Evolutionary conservation across 768 basidiomycete genomes (phyloP).

Genomic region (Suillus weaverae): DNA sequence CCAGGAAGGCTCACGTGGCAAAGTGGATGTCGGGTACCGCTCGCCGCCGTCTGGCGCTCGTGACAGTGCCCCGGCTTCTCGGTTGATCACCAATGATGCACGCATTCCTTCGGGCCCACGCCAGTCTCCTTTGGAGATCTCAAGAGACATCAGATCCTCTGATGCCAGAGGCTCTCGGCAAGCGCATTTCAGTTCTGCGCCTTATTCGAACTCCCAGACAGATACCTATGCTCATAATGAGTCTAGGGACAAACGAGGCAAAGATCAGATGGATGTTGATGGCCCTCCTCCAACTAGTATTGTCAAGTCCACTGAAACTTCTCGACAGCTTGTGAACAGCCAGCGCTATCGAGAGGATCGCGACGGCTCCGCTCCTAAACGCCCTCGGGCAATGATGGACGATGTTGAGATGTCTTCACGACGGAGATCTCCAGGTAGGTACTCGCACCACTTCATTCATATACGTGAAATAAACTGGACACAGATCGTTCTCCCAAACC

Average conservation of each 20-base stretch:
- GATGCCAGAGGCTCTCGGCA: slow-evolving; percentile 3
- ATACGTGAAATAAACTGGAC: background rate
- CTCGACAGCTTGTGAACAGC: slow-evolving; percentile 20
- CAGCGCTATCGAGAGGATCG: slow-evolving; percentile 16
- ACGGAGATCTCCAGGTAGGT: slow-evolving; percentile 5
- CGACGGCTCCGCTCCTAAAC: slow-evolving; percentile 31
- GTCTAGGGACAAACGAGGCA: slow-evolving; percentile 21
- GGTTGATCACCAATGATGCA: slow-evolving; percentile 2
- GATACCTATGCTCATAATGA: slow-evolving; percentile 21
- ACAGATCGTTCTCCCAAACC: background rate
- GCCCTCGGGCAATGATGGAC: slow-evolving; percentile 39
- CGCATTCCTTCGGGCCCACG: slow-evolving; percentile 11
- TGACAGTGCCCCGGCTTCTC: slow-evolving; percentile 6
- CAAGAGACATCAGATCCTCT: slow-evolving; percentile 6
- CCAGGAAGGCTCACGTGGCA: slow-evolving; percentile 21
- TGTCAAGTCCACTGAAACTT: slow-evolving; percentile 20
- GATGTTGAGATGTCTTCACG: slow-evolving; percentile 12
- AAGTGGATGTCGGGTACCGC: background rate
- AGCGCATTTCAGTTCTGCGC: slow-evolving; percentile 10
- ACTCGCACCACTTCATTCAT: background rate
- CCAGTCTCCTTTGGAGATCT: slow-evolving; percentile 1
- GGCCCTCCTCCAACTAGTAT: slow-evolving; percentile 12
- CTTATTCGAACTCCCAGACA: background rate
- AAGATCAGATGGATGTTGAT: slow-evolving; percentile 30
- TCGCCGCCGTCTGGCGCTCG: slow-evolving; percentile 12